Base-by-base conservation (phyloP, 2,329 filamentous ascomycete species). In the Talaromyces sp. region DNA sequence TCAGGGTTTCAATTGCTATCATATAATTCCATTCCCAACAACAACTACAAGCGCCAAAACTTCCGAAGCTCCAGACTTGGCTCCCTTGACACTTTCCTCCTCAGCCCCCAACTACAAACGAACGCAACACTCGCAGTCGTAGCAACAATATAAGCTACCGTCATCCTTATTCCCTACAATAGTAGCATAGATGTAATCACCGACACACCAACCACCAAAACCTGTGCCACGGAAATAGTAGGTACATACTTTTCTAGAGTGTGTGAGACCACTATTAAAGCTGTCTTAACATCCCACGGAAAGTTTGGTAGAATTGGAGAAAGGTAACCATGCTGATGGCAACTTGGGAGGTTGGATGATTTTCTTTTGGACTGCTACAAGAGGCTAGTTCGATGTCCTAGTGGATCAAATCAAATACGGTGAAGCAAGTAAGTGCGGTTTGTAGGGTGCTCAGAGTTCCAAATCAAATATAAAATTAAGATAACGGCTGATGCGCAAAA, bases 401-500 rank as follows among this genome's bases (percentile, higher is more conserved):
- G n/a, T n/a, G n/a, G n/a, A n/a, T n/a, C n/a, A n/a, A n/a, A n/a
- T n/a, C n/a, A n/a, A n/a, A n/a, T n/a, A n/a, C n/a, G n/a, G n/a
- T n/a, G n/a, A n/a, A n/a, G n/a, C n/a, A n/a, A n/a, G n/a, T n/a
- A n/a, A n/a, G n/a, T n/a, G n/a, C n/a, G n/a, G n/a, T n/a, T n/a
- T n/a, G n/a, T n/a, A n/a, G n/a, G n/a, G n/a, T n/a, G n/a, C n/a
- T n/a, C n/a, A n/a, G n/a, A n/a, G n/a, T n/a, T n/a, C n/a, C n/a
- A n/a, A n/a, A n/a, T n/a, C n/a, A n/a, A n/a, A n/a, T n/a, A 29
- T 29, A 29, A 29, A 5, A 29, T 29, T 5, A 29, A 29, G 27
- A 29, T 29, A 29, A 29, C 77, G 34, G 80, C 80, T 47, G 43
- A 47, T 47, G 79, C 80, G 60, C 82, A 77, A n/a, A 85, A 75